Evolutionary conservation across 148 eudicot species (phyloP).

Genomic region (Cornus florida): DNA sequence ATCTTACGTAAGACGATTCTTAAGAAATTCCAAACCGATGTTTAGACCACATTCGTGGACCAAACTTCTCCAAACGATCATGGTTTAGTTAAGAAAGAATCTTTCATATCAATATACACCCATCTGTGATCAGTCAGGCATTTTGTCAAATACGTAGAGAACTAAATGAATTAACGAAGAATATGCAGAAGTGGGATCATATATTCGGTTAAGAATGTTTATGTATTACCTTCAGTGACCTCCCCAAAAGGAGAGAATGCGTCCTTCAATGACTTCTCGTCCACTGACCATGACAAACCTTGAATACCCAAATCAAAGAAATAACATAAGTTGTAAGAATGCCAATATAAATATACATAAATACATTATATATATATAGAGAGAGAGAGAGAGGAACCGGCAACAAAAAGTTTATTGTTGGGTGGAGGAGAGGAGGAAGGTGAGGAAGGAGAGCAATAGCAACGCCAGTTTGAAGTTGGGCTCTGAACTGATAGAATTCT

Average conservation of each 20-base stretch:
- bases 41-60: neutral
- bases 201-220: neutral
- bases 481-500: constrained; percentile 17
- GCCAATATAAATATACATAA: neutral
- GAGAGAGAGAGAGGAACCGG: constrained; percentile 35
- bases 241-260: constrained; percentile 72
- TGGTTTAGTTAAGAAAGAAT: neutral
- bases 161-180: neutral
- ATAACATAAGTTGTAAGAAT: neutral
- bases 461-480: constrained; percentile 27
- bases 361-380: neutral
- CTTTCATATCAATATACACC: neutral
- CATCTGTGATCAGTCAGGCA: constrained; percentile 22
- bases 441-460: constrained; percentile 40
- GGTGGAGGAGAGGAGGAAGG: constrained; percentile 29
- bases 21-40: neutral
- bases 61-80: neutral
- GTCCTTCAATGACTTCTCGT: constrained; percentile 64
- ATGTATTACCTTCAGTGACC: constrained; percentile 58
- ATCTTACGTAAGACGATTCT: neutral
- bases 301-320: constrained; percentile 11
- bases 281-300: constrained; percentile 78
- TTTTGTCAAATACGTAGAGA: constrained; percentile 32
- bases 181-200: neutral
- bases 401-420: constrained; percentile 67